Evolutionary conservation across 495 filamentous ascomycete species (phyloP), one percentile per base, ranked within the genome.

Genomic region (Neurospora terricola): DNA sequence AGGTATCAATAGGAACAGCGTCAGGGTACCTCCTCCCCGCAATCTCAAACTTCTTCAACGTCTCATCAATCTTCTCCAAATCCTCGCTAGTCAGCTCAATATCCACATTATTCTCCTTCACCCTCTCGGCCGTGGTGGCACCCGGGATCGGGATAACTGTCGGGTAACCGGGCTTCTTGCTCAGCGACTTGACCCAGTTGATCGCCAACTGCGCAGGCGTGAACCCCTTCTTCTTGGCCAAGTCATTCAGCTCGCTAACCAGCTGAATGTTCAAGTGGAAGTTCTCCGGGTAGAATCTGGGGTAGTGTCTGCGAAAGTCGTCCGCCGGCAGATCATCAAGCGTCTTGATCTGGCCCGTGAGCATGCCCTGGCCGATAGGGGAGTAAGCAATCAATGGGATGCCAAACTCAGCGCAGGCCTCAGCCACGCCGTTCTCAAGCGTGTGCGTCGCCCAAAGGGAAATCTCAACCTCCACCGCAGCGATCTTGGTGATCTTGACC

Each of bases 121-220:
- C 79, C 10, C 85, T 77, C 11, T 73, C 80, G 7, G 73, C 79
- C 0, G 83, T 85, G 10, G 84, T 88, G 8, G 89, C 88, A 12
- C 93, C 93, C 0, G 92, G 93, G 73, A 97, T 95, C 1, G 93
- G 93, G 72, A 95, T 90, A 73, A 95, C 90, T 12, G 54, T 66
- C 23, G 23, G 54, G 23, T 27, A 66, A 4, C 54, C 87, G 14
- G 89, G 87, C 78, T 89, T 86, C 4, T 89, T 91, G 66, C 88
- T 82, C 79, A 86, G 84, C 34, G 80, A 82, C 74, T 86, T 81
- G 12, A 91, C 80, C 94, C 94, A 97, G 37, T 83, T 88, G 48
- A 97, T 81, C 2, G 92, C 92, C 36, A 97, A 81, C 81, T 98
- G 94, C 5, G 88, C 88, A 0, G 90, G 83, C 5, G 90, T 92